phyloP scores from a whole-genome alignment of 192 early-diverging fungal genomes.

The Piromyces finnis region DNA sequence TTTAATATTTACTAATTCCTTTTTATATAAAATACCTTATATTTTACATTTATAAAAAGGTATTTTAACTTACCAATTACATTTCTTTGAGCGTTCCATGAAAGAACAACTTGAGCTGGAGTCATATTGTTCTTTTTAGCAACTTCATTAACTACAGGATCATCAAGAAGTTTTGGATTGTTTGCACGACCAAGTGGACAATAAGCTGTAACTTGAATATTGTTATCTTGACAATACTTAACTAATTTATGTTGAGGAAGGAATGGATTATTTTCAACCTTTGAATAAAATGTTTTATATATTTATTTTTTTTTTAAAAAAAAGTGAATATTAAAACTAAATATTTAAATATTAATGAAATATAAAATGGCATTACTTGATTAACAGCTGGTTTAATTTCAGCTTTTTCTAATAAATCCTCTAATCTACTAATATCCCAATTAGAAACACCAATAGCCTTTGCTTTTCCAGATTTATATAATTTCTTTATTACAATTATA shows the following conservation, averaged over 20 bases:
- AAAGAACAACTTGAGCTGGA: not conserved
- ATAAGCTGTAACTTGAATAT: not conserved
- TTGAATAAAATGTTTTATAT: too few relatives aligned
- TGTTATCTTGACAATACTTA: not conserved
- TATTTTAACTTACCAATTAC: not conserved
- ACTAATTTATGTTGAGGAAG: not conserved
- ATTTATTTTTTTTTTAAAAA: not conserved
- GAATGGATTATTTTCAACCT: not conserved
- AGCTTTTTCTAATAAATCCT: constrained; percentile 41
- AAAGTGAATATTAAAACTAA: not conserved
- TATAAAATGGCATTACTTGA: constrained; percentile 17
- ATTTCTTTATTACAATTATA: not conserved
- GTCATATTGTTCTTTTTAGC: not conserved
- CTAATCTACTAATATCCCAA: constrained; percentile 37
- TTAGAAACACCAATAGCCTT: constrained; percentile 78
- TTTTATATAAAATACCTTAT: too few relatives aligned
- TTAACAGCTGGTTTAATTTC: constrained; percentile 62
- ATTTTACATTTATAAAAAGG: too few relatives aligned
- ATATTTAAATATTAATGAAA: not conserved
- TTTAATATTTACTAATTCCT: not conserved
- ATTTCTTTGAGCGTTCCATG: not conserved
- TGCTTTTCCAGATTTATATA: constrained; percentile 51
- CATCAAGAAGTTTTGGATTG: not conserved
- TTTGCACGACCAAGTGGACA: not conserved
- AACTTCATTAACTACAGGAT: not conserved